Conservation (phyloP, 768 basidiomycete genomes). For the Russula compacta region DNA sequence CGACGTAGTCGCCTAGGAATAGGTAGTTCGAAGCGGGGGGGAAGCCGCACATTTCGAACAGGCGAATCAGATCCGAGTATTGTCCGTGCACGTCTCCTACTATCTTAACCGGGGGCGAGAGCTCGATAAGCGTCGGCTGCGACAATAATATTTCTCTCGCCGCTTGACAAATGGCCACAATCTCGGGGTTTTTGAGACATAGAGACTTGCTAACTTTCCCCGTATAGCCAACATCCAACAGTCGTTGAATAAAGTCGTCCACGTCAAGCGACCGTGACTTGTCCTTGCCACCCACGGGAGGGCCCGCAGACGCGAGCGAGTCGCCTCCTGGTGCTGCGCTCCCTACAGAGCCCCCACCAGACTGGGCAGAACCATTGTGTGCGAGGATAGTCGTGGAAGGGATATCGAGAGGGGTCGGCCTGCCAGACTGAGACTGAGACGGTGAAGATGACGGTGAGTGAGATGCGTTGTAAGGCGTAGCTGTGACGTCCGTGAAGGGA, state of each 20-base stretch:
- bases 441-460: slow-evolving; percentile 24
- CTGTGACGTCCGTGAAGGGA: slow-evolving; percentile 32
- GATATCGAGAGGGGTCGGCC: slow-evolving; percentile 61
- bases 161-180: slow-evolving; percentile 87
- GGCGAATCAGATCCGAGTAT: slow-evolving; percentile 94
- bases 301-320: slow-evolving; percentile 28
- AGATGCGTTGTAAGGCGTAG: slow-evolving; percentile 27
- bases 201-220: slow-evolving; percentile 96
- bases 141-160: slow-evolving; percentile 93
- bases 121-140: slow-evolving; percentile 94
- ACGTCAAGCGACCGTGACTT: slow-evolving; percentile 75
- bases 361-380: slow-evolving; percentile 34
- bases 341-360: slow-evolving; percentile 41
- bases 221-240: slow-evolving; percentile 93
- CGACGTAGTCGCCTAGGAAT: slow-evolving; percentile 98
- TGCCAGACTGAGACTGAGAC: slow-evolving; percentile 24
- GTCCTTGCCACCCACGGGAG: slow-evolving; percentile 37
- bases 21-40: slow-evolving; percentile 96
- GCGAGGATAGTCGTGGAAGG: slow-evolving; percentile 82
- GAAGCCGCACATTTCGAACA: slow-evolving; percentile 99
- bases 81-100: slow-evolving; percentile 99
- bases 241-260: slow-evolving; percentile 95
- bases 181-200: slow-evolving; percentile 94
- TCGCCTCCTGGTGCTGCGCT: slow-evolving; percentile 34
- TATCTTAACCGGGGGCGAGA: slow-evolving; percentile 97